phyloP scores from a whole-genome alignment of 2,329 filamentous ascomycete species.

The Westerdykella aurantiaca region DNA sequence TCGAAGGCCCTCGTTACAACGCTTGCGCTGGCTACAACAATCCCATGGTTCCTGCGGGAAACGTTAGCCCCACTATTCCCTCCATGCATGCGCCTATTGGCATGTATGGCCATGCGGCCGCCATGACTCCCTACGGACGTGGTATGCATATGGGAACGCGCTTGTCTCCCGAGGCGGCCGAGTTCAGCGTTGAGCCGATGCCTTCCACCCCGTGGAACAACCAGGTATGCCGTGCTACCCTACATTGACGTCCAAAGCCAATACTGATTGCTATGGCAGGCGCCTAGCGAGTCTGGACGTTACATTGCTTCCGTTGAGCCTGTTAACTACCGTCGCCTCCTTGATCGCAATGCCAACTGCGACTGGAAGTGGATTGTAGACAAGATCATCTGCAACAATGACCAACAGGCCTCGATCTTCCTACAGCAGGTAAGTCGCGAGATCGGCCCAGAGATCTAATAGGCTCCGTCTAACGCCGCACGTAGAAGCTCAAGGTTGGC shows the following conservation, averaged over 20 bases:
- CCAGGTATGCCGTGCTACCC: constrained; percentile 17
- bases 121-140: constrained; percentile 20
- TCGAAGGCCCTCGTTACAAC: constrained; percentile 28
- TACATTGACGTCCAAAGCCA: constrained; percentile 4
- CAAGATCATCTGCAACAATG: constrained; percentile 98
- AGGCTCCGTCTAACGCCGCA: neutral
- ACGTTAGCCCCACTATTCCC: constrained; percentile 13
- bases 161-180: constrained; percentile 43
- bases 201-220: constrained; percentile 38
- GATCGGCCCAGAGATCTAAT: no score
- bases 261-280: constrained; percentile 10
- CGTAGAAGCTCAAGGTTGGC: constrained; percentile 81
- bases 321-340: constrained; percentile 88
- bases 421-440: constrained; percentile 61
- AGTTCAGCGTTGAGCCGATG: constrained; percentile 37
- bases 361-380: constrained; percentile 99
- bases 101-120: constrained; percentile 9
- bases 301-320: constrained; percentile 86
- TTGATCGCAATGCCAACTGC: constrained; percentile 93
- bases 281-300: constrained; percentile 19
- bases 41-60: constrained; percentile 2
- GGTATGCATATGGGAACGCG: constrained; percentile 34
- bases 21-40: constrained; percentile 25
- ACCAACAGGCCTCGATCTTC: constrained; percentile 98
- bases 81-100: constrained; percentile 14